Evolutionary conservation across 2,329 filamentous ascomycete genomes (phyloP), one percentile per base, ranked within the genome.

Genomic region (Biscogniauxia marginata): DNA sequence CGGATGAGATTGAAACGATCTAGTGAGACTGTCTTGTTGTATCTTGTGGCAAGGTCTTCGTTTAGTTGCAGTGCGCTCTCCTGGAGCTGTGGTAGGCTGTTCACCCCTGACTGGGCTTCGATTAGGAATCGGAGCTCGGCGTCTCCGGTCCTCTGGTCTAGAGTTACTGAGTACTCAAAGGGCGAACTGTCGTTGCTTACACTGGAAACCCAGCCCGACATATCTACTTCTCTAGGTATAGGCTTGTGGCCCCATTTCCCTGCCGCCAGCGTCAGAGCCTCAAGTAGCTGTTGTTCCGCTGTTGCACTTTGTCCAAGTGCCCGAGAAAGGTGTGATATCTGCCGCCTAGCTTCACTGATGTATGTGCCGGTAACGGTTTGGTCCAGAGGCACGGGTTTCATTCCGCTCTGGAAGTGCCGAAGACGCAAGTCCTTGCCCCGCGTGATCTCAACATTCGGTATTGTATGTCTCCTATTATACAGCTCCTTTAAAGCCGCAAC

Each of bases 341-440:
- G 61, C 30, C 57, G 50, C 9, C 18, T 57, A 11, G 57, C 59
- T 25, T 63, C 59, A 23, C 47, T 30, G 3, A 62, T 46, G n/a
- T 62, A 62, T 7, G 59, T 53, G 4, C 46, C 49, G 11, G 19
- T 45, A 1, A 49, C 7, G 4, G 13, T 23, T 6, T 25, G 47
- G 3, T 22, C 19, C 0, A 61, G 52, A n/a, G 59, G 55, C 6
- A 64, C 39, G 11, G 61, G 63, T 34, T 52, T 55, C 51, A 63
- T 49, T 2, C 59, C 60, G n/a, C 50, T 51, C 22, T 46, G 49
- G 49, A 64, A 65, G 46, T 64, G 61, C 2, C 63, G 52, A 23
- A 64, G 56, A 21, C 58, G 46, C 52, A 60, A 56, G 30, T 65
- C 53, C 25, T 60, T 56, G 16, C 63, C 61, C 47, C 63, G 56